These are phyloP conservation scores for Pleurotus cornucopiae DNA, from an alignment of 768 basidiomycete genomes.

Conservation along the genomic window DNA sequence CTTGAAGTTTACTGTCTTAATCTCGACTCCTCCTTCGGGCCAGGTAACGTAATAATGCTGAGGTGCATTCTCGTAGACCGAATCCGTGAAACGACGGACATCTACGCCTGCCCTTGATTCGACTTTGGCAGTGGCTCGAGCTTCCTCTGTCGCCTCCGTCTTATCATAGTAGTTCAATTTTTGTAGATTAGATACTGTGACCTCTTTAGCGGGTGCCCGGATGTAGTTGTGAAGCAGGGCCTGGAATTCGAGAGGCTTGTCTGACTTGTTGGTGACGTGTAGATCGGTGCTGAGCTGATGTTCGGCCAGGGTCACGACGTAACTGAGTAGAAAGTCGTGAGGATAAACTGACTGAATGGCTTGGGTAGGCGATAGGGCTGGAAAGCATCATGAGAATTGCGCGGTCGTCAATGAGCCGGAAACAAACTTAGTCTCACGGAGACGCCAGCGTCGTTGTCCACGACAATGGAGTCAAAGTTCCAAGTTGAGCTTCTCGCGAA, in stretches of 20 bases:
- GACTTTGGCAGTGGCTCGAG: constrained; percentile 41
- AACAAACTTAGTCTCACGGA: constrained; percentile 74
- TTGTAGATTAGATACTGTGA: constrained; percentile 61
- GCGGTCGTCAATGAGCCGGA: background rate
- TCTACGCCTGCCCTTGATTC: constrained; percentile 64
- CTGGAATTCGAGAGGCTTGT: constrained; percentile 74
- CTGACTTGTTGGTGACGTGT: constrained; percentile 71
- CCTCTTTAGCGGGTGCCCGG: constrained; percentile 53
- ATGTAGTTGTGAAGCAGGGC: constrained; percentile 92
- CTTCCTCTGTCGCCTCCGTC: constrained; percentile 55
- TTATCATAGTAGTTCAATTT: constrained; percentile 77
- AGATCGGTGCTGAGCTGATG: constrained; percentile 76
- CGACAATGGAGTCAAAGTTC: constrained; percentile 58
- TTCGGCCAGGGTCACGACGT: constrained; percentile 75
- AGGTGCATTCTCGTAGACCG: constrained; percentile 67
- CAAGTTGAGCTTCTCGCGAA: constrained; percentile 81
- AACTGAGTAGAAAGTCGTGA: constrained; percentile 66
- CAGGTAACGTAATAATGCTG: constrained; percentile 55
- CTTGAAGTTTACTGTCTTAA: constrained; percentile 55
- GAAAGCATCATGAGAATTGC: background rate
- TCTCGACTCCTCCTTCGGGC: constrained; percentile 50
- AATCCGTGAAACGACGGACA: constrained; percentile 66
- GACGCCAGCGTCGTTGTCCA: constrained; percentile 67
- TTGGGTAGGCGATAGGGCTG: constrained; percentile 63
- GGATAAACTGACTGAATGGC: constrained; percentile 56